Evolutionary conservation across 805 yeast genomes (phyloP), one percentile per base, ranked within the genome.

Genomic region (Sugiyamaella qingdaonensis): DNA sequence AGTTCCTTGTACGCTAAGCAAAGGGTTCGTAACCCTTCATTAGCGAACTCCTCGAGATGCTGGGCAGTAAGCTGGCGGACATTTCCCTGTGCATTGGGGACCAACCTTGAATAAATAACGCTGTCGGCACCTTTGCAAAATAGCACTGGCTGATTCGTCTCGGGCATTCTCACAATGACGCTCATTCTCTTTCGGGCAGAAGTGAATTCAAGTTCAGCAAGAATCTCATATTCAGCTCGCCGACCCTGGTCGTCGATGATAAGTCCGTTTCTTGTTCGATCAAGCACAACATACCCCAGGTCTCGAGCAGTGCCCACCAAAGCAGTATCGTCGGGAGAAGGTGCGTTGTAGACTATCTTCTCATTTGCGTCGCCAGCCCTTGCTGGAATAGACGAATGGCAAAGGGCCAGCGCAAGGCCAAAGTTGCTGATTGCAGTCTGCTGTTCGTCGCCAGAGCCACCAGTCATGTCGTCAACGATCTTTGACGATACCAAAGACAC

Each of bases 281-380:
- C 85, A 19, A 76, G 68, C 64, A 85, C 79, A 0, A 79, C 82
- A 59, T 82, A 76, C 9, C 95, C 95, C 31, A 86, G 60, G 64
- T 85, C 92, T 49, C 87, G 73, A 1, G 92, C 92, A 45, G 79
- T 84, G 1, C 85, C 74, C n/a, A 87, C 92, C 51, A 86, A 73
- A 0, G 94, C 91, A 41, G 85, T 81, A 66, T 86, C 95, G 70
- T 86, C 95, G 0, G 95, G 95, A 8, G 90, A 84, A 64, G 86
- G 91, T 1, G 92, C 91, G 61, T 85, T 84, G 69, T 80, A 84
- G 29, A 75, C 74, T 41, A 81, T 65, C 33, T 68, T 63, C 8
- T 64, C 65, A n/a, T 64, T 60, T 36, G 61, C 54, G 10, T 64
- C 68, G 2, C 64, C 64, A 46, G 71, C 72, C 8, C 54, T 63